These are phyloP conservation scores for Claviceps capensis DNA, from an alignment of 2,329 filamentous ascomycete species.

Conservation along the genomic window DNA sequence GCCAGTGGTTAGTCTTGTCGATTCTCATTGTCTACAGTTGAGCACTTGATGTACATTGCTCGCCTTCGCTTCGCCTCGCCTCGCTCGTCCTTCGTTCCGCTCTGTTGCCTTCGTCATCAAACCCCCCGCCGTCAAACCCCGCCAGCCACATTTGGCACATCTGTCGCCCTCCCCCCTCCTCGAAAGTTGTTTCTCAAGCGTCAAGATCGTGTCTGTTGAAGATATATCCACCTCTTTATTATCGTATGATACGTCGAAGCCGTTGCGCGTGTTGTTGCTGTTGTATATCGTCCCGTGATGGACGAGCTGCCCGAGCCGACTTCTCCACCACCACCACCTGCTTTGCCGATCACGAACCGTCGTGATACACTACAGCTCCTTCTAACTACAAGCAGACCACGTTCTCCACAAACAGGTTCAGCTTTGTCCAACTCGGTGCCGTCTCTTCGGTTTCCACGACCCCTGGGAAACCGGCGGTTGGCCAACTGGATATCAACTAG, in stretches of 20 bases:
- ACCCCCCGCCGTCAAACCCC: background rate
- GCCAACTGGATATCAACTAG: conserved; percentile 47
- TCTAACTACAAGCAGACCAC: conserved; percentile 9
- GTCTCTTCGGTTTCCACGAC: conserved; percentile 41
- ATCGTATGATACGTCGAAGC: conserved; percentile 12
- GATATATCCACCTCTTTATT: background rate
- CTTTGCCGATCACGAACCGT: conserved; percentile 14
- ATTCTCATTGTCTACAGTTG: conserved; percentile 5
- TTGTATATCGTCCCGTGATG: conserved; percentile 31
- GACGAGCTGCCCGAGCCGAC: conserved; percentile 28
- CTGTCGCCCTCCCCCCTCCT: background rate
- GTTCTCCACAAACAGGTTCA: conserved; percentile 8
- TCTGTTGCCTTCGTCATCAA: conserved; percentile 1
- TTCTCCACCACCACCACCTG: conserved; percentile 11
- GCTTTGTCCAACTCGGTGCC: conserved; percentile 30
- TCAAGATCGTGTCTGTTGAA: no score
- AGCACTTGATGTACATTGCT: background rate
- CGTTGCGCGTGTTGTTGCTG: conserved; percentile 5
- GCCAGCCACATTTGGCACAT: background rate
- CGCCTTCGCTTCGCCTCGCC: background rate
- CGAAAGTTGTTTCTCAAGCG: background rate
- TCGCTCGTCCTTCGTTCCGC: background rate
- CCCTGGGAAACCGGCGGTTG: conserved; percentile 39
- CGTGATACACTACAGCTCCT: conserved; percentile 17
- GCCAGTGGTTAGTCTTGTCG: conserved; percentile 2